Conservation (phyloP, 2,329 filamentous ascomycete genomes). For the Albifimbria verrucaria region DNA sequence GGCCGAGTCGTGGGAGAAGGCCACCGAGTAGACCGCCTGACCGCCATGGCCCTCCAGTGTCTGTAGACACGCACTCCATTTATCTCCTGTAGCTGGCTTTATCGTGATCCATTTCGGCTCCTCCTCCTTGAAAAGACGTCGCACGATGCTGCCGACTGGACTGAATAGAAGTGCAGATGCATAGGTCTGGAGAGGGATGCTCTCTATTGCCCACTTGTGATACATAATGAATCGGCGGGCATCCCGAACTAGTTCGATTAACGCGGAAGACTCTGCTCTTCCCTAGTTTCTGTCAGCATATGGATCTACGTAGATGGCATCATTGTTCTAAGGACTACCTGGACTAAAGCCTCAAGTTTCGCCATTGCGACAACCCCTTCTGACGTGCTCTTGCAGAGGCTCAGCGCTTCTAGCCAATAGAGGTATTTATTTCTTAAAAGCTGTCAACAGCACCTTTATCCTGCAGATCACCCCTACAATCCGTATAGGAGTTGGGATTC, state of each 20-base stretch:
- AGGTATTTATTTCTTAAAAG: constrained; percentile 34
- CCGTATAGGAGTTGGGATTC: not conserved
- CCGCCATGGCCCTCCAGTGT: not conserved
- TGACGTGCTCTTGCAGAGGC: constrained; percentile 22
- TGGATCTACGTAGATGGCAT: not conserved
- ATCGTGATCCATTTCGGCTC: not conserved
- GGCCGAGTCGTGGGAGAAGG: constrained; percentile 9
- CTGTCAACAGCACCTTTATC: constrained; percentile 19
- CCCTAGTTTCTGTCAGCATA: not conserved
- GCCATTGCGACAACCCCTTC: constrained; percentile 5
- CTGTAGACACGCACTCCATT: not conserved
- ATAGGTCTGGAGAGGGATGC: not conserved
- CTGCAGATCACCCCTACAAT: not conserved
- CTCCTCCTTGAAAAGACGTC: not conserved
- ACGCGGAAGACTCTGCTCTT: constrained; percentile 4
- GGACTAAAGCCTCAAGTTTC: not conserved
- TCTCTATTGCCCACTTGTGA: not conserved
- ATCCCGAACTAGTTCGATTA: constrained; percentile 12
- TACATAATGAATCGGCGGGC: not conserved
- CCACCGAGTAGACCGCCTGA: constrained; percentile 7
- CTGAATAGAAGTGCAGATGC: not conserved
- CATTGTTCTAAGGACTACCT: not conserved
- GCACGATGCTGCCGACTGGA: not conserved
- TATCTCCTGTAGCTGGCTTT: not conserved
- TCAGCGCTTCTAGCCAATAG: constrained; percentile 38